Conservation (phyloP, 2,329 filamentous ascomycete genomes). For the Pseudogymnoascus sp. region DNA sequence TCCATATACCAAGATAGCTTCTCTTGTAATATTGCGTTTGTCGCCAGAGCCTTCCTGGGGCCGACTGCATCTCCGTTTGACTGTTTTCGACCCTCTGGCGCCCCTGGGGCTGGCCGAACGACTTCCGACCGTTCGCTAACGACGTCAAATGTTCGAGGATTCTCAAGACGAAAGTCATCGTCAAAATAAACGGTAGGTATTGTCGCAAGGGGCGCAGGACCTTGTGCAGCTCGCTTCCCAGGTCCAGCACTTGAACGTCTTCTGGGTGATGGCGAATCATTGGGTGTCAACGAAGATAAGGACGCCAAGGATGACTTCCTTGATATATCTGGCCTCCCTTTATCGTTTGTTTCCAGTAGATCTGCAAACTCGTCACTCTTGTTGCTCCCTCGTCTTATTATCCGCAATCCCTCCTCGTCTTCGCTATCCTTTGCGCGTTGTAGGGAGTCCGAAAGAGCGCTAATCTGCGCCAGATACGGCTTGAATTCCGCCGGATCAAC, state of each 20-base stretch:
- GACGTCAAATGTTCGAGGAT: slow-evolving; percentile 91
- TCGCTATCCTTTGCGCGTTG: slow-evolving; percentile 73
- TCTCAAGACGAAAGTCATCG: slow-evolving; percentile 89
- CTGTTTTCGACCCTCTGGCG: slow-evolving; percentile 45
- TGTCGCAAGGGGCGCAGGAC: slow-evolving; percentile 79
- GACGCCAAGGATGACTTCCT: slow-evolving; percentile 36
- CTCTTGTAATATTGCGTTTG: slow-evolving; percentile 94
- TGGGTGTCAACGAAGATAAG: slow-evolving; percentile 30
- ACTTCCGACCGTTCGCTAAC: slow-evolving; percentile 95
- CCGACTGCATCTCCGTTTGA: slow-evolving; percentile 51
- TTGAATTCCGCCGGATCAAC: slow-evolving; percentile 75
- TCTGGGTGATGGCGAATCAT: slow-evolving; percentile 29
- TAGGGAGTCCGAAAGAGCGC: slow-evolving; percentile 80
- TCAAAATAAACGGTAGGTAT: slow-evolving; percentile 94
- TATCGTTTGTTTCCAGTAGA: slow-evolving; percentile 29
- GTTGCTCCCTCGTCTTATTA: slow-evolving; percentile 26
- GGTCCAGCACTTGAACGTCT: slow-evolving; percentile 44
- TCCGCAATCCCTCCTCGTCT: slow-evolving; percentile 47
- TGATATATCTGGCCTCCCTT: slow-evolving; percentile 24
- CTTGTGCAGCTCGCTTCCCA: slow-evolving; percentile 55
- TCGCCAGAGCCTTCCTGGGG: slow-evolving; percentile 80
- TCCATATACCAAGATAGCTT: slow-evolving; percentile 99
- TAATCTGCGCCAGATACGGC: slow-evolving; percentile 78
- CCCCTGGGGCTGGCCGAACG: slow-evolving; percentile 59
- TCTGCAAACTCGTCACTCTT: slow-evolving; percentile 32